A percentile compares a stretch with the other conserved stretches of the same genome.
phyloP scores from a whole-genome alignment of 23 red algal genomes.

The Pyropia yezoensis region DNA sequence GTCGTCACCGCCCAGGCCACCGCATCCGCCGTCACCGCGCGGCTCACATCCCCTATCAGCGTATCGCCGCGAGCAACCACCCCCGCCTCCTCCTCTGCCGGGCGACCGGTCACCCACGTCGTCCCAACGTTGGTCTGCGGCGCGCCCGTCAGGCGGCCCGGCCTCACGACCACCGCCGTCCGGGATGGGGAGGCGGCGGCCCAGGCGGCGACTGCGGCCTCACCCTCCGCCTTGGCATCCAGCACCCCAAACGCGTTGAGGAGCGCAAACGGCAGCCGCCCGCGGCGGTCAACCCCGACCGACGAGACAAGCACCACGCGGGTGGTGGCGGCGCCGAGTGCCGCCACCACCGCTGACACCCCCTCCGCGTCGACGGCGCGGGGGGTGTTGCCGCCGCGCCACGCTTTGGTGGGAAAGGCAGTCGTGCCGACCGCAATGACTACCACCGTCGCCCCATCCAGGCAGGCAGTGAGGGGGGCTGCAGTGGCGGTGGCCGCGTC shows the following conservation, averaged over 20 bases:
- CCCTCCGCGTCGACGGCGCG: conserved; percentile 23
- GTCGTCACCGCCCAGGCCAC: conserved; percentile 5
- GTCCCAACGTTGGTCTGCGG: conserved; percentile 51
- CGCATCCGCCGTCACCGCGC: conserved; percentile 9
- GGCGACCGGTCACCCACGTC: neutral
- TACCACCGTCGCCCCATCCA: conserved; percentile 11
- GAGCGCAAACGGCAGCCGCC: conserved; percentile 39
- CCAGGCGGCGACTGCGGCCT: conserved; percentile 15
- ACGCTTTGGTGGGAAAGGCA: conserved; percentile 47
- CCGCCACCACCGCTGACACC: conserved; percentile 6
- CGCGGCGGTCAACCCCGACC: conserved; percentile 18
- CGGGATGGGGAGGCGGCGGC: conserved; percentile 6
- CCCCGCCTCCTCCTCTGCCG: neutral
- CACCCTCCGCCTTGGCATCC: conserved; percentile 45
- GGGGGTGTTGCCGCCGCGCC: conserved; percentile 44
- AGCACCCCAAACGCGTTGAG: conserved; percentile 59
- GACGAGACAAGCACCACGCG: conserved; percentile 39
- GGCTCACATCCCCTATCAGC: conserved; percentile 22
- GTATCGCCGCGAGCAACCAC: conserved; percentile 14
- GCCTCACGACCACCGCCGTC: conserved; percentile 25
- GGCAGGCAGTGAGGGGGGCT: neutral
- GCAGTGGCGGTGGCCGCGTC: neutral
- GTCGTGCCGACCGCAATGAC: conserved; percentile 52
- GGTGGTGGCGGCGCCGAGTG: conserved; percentile 13
- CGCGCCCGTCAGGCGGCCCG: conserved; percentile 36